Conservation (phyloP, 2,329 filamentous ascomycete species). For the Dactylonectria estremocensis region DNA sequence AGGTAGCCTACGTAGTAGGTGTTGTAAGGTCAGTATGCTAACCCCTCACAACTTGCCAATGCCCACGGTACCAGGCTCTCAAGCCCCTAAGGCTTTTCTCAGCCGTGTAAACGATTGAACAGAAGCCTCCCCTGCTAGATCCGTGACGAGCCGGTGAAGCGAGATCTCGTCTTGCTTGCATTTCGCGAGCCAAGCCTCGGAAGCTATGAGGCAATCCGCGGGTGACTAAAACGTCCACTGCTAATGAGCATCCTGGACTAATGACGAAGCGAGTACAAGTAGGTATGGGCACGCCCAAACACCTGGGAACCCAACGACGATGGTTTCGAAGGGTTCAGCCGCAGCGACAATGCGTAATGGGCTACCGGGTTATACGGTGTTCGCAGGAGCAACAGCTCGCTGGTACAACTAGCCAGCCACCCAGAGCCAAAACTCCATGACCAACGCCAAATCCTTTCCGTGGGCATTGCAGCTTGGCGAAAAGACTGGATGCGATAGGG, state of each 20-base stretch:
- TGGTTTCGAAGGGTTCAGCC: slow-evolving; percentile 9
- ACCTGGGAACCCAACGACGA: neutral
- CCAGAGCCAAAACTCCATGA: neutral
- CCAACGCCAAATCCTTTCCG: slow-evolving; percentile 3
- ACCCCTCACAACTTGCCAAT: neutral
- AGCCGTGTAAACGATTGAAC: slow-evolving; percentile 2
- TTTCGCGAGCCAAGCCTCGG: neutral
- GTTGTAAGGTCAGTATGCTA: too few species aligned
- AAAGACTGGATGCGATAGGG: slow-evolving; percentile 15
- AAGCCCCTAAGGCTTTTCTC: neutral
- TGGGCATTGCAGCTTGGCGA: neutral
- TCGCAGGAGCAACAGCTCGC: too few species aligned
- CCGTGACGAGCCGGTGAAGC: slow-evolving; percentile 16
- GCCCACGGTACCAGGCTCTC: slow-evolving; percentile 3
- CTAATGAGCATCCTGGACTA: slow-evolving; percentile 27
- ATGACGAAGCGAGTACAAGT: neutral
- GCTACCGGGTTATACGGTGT: neutral
- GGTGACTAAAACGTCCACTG: neutral
- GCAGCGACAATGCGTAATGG: neutral
- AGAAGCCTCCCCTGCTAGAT: slow-evolving; percentile 1
- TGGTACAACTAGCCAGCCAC: neutral
- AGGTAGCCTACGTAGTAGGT: neutral
- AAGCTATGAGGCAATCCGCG: slow-evolving; percentile 14
- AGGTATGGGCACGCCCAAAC: slow-evolving; percentile 23
- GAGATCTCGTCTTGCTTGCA: slow-evolving; percentile 11